Evolutionary conservation across 108 stramenopile genomes (phyloP), one percentile per base, ranked within the genome.

Genomic region (Licmophora abbreviata): DNA sequence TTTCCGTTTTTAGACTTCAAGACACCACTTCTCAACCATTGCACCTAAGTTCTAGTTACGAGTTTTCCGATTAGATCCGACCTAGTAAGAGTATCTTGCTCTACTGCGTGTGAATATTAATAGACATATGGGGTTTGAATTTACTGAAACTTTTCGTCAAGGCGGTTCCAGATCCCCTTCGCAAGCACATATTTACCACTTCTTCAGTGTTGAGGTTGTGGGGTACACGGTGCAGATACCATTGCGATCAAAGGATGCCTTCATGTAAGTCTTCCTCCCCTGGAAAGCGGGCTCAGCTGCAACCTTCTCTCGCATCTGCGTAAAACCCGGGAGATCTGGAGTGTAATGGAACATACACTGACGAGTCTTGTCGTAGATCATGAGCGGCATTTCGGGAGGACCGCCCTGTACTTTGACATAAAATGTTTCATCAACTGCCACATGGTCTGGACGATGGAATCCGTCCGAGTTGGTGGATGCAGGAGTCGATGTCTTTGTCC

Each of bases 261-360:
- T 63, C 44, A 68, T 47, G 40, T 57, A 68, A 22, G 56, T 57
- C 20, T 68, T 68, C 26, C 45, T 59, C 1, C 67, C 67, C 20
- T 55, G 49, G 22, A 37, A 61, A 2, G 66, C 59, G 10, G 21
- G 26, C 21, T 67, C 59, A 0, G 51, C 40, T 12, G 24, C 14
- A 14, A 61, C 52, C 0, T 28, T 37, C 33, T 32, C 14, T 3
- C 37, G 35, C 10, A 66, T 20, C 28, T 59, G 44, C 6, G 18
- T 26, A 25, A 59, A 60, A 2, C 64, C 64, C 7, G 30, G 58
- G 15, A 50, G 18, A 4, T 27, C 42, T 15, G 50, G 51, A 4
- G 14, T 2, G 1, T 54, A 15, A 20, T 43, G 5, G 22, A 54
- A 59, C 6, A 27, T 18, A 35, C 58, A 59, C 0, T 9, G 12